Evolutionary conservation across 108 stramenopile species (phyloP).

Genomic region (Cyclotella sp.): DNA sequence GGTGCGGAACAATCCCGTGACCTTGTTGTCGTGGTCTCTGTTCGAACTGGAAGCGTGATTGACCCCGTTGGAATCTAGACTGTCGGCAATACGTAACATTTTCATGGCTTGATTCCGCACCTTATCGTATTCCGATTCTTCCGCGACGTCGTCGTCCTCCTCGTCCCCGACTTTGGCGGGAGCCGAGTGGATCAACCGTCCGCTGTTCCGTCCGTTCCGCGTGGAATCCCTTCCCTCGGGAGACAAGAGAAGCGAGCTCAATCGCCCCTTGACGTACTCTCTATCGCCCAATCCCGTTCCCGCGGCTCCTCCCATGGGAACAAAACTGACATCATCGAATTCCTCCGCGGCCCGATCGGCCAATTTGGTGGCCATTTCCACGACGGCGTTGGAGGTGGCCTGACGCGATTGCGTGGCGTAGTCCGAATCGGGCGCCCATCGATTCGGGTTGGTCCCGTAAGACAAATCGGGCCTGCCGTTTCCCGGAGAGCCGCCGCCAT

Average conservation of each 20-base stretch:
- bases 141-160: neutral
- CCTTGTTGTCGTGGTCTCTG: neutral
- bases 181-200: neutral
- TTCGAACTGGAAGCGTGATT: too few relatives aligned
- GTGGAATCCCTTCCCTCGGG: conserved; percentile 2
- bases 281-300: neutral
- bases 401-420: conserved; percentile 37
- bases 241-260: conserved; percentile 14
- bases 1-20: conserved; percentile 48
- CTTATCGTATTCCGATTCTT: conserved; percentile 24
- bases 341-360: conserved; percentile 21
- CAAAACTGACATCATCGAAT: conserved; percentile 14
- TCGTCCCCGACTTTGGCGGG: neutral
- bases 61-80: neutral
- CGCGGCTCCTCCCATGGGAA: conserved; percentile 8
- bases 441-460: conserved; percentile 7
- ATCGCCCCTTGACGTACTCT: conserved; percentile 43
- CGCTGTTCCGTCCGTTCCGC: neutral
- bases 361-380: conserved; percentile 43
- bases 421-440: conserved; percentile 46
- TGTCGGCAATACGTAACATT: conserved; percentile 51
- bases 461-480: neutral
- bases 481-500: neutral
- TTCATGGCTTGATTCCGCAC: conserved; percentile 49
- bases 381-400: conserved; percentile 49